Evolutionary conservation across 2,329 filamentous ascomycete genomes (phyloP).

Genomic region (Trichoderma hamatum): DNA sequence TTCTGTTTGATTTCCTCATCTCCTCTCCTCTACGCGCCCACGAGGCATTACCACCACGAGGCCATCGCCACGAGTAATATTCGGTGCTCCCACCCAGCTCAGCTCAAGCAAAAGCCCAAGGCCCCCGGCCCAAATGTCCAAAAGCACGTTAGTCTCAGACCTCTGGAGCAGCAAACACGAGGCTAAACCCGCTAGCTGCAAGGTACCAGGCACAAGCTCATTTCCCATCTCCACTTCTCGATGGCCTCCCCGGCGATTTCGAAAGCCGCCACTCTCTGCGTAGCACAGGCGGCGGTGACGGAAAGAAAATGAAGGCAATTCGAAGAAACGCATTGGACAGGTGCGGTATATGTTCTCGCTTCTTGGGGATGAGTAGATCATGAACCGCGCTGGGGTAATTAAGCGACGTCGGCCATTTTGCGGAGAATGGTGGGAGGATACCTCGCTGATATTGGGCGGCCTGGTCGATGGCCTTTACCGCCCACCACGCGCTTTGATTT

Average conservation of each 20-base stretch:
- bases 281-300: conserved; percentile 8
- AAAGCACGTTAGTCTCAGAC: conserved; percentile 1
- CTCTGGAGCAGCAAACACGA: conserved; percentile 8
- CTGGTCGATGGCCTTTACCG: background rate
- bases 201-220: conserved; percentile 24
- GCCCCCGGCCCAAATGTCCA: background rate
- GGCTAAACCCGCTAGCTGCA: conserved; percentile 19
- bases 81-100: background rate
- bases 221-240: conserved; percentile 22
- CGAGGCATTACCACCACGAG: background rate
- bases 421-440: conserved; percentile 5
- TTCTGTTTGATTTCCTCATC: too few relatives aligned
- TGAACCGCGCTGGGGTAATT: conserved; percentile 2
- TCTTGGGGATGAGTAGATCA: background rate
- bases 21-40: background rate
- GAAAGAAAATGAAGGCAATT: background rate
- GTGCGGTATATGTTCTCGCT: background rate
- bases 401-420: conserved; percentile 24
- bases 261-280: background rate
- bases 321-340: background rate
- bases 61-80: background rate
- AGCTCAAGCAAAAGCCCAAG: background rate
- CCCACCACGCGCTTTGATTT: background rate
- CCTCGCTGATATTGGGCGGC: background rate
- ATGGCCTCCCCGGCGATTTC: conserved; percentile 5